A percentile compares a stretch with the other conserved stretches of the same genome.
Conservation (phyloP, 2,329 filamentous ascomycete genomes). For the Canariomyces notabilis region DNA sequence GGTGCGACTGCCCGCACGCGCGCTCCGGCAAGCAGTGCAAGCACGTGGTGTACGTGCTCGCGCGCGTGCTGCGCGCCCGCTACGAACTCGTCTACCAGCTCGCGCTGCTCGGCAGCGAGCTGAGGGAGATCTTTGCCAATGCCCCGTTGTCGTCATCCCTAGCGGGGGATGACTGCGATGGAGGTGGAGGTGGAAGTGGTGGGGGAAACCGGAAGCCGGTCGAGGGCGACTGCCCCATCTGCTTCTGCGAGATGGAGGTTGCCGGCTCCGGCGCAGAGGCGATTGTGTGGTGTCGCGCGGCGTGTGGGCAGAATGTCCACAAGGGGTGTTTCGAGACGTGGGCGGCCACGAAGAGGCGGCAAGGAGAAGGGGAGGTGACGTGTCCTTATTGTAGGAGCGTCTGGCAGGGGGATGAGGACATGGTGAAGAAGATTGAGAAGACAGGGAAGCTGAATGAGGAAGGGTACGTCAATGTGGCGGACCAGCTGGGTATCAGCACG, state of each 20-base stretch:
- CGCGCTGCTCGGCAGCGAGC: slow-evolving; percentile 53
- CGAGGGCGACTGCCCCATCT: slow-evolving; percentile 55
- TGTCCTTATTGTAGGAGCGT: slow-evolving; percentile 57
- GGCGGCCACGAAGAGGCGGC: slow-evolving; percentile 43
- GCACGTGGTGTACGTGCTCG: slow-evolving; percentile 58
- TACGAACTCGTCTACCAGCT: slow-evolving; percentile 56
- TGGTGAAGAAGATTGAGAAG: slow-evolving; percentile 41
- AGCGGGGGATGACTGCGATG: slow-evolving; percentile 22
- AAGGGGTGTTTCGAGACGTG: slow-evolving; percentile 50
- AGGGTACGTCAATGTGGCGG: slow-evolving; percentile 59
- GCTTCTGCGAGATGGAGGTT: slow-evolving; percentile 43
- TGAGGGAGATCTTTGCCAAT: slow-evolving; percentile 51
- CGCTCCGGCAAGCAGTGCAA: slow-evolving; percentile 57
- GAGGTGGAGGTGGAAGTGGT: slow-evolving; percentile 24
- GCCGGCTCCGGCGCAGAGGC: slow-evolving; percentile 29
- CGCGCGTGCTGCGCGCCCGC: slow-evolving; percentile 54
- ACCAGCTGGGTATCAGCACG: slow-evolving; percentile 53
- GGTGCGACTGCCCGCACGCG: slow-evolving; percentile 53
- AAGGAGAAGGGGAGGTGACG: slow-evolving; percentile 37
- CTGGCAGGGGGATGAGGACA: slow-evolving; percentile 47
- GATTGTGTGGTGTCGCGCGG: slow-evolving; percentile 47
- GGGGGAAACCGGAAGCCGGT: slow-evolving; percentile 41
- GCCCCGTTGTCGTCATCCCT: slow-evolving; percentile 46
- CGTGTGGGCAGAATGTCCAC: slow-evolving; percentile 53
- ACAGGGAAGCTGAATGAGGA: slow-evolving; percentile 39